A percentile compares a stretch with the other conserved stretches of the same genome.
These are phyloP conservation scores for Sporothrix sp. DNA, from an alignment of 2,329 filamentous ascomycete genomes.

Conservation along the genomic window DNA sequence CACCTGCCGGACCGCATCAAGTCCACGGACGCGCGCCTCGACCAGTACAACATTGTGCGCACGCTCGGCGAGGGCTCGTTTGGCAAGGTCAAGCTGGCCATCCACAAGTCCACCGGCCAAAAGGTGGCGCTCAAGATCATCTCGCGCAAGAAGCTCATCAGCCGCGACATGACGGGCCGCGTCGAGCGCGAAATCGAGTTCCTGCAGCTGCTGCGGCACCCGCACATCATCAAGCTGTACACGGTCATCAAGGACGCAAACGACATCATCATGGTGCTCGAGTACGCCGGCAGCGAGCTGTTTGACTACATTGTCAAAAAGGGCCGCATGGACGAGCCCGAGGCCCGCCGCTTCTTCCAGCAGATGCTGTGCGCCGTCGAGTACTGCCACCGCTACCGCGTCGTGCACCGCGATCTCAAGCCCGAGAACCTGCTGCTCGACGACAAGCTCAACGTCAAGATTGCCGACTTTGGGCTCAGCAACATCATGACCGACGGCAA, in stretches of 20 bases:
- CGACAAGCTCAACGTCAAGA: conserved; percentile 95
- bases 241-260: conserved; percentile 91
- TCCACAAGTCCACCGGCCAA: conserved; percentile 83
- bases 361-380: conserved; percentile 98
- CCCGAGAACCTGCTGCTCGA: conserved; percentile 94
- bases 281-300: conserved; percentile 91
- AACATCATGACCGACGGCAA: conserved; percentile 99
- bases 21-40: conserved; percentile 32
- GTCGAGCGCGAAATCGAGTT: conserved; percentile 99
- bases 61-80: conserved; percentile 96
- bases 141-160: conserved; percentile 88
- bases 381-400: conserved; percentile 98
- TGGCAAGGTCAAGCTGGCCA: conserved; percentile 95
- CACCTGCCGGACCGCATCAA: conserved; percentile 20
- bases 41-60: conserved; percentile 81
- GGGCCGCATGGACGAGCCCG: conserved; percentile 79
- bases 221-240: conserved; percentile 98
- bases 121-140: conserved; percentile 98
- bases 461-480: conserved; percentile 95
- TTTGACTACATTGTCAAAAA: conserved; percentile 98
- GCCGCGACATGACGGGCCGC: conserved; percentile 92
- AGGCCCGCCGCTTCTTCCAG: conserved; percentile 97
- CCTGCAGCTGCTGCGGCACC: conserved; percentile 85
- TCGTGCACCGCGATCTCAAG: conserved; percentile 94
- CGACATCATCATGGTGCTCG: conserved; percentile 98